Base-by-base conservation (phyloP, 2,329 filamentous ascomycete genomes). In the Dothiorella sarmentorum region DNA sequence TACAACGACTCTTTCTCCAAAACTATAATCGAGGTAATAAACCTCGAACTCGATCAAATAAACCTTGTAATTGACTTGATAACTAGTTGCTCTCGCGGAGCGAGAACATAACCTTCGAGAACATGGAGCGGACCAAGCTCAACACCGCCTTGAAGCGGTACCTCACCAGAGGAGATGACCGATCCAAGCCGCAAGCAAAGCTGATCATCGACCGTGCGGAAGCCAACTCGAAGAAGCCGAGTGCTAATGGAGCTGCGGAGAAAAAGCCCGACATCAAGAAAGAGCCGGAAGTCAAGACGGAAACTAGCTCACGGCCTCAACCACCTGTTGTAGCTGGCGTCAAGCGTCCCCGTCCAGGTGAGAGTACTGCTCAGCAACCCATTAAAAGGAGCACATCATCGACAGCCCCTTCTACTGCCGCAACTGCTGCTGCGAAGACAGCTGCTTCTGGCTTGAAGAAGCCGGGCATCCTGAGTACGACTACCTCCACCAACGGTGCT, bases 51-150 rank as follows among this genome's bases (percentile, higher is more conserved):
- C 77, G 76, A 26, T 79, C 13, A 10, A 11, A 18, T 40, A 11
- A 15, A 51, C 9, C 33, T 27, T 15, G 18, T 24, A 40, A 51
- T 40, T 51, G 33, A 58, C 43, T 42, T 51, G 44, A 43, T 20
- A 83, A n/a, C 17, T 75, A 82, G 53, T 77, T 89, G 29, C 80
- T 90, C 69, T 80, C 84, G 4, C 75, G 80, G 58, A 84, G 85
- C 60, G 84, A 81, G 33, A 86, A 85, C 60, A 79, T 85, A 40
- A 83, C 80, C 49, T 82, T 80, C 63, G 84, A 81, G 61, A 78
- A 79, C 43, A 70, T 85, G 40, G 82, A 85, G 63, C 85, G 82
- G 61, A 82, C 85, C 38, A 88, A 88, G 66, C 82, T 91, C 58
- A 81, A 84, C 59, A 84, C 82, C 57, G 81, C 89, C 15, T 79